Evolutionary conservation across 441 rosid genomes (phyloP).

Genomic region (Eutrema salsugineum): DNA sequence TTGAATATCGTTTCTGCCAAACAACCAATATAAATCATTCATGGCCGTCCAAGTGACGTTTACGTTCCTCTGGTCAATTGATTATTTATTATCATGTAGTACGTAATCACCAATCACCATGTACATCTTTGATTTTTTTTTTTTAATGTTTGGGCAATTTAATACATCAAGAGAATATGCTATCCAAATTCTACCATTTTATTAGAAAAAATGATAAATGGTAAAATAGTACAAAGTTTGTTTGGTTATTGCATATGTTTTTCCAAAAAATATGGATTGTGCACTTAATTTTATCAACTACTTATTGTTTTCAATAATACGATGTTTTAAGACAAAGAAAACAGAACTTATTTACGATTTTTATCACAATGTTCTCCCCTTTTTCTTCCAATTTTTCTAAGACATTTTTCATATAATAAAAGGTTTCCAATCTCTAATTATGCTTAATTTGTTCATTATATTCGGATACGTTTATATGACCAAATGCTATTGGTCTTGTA

Average conservation of each 20-base stretch:
- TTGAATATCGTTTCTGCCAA: neutral
- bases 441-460: too few species aligned
- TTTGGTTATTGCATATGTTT: neutral
- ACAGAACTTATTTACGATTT: too few species aligned
- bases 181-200: neutral
- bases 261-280: too few species aligned
- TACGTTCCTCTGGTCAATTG: neutral
- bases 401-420: too few species aligned
- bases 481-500: neutral
- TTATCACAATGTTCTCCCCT: too few species aligned
- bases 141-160: neutral
- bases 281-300: too few species aligned
- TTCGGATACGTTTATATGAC: neutral
- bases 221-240: neutral
- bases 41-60: constrained; percentile 7
- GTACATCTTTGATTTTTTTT: neutral
- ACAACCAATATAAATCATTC: neutral
- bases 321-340: too few species aligned
- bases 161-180: neutral
- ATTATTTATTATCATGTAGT: neutral
- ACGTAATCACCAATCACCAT: neutral
- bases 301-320: too few species aligned
- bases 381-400: too few species aligned
- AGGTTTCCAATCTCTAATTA: neutral
- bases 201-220: too few species aligned